Conservation (phyloP, 2,329 filamentous ascomycete species). For the Tolypocladium amazonense region DNA sequence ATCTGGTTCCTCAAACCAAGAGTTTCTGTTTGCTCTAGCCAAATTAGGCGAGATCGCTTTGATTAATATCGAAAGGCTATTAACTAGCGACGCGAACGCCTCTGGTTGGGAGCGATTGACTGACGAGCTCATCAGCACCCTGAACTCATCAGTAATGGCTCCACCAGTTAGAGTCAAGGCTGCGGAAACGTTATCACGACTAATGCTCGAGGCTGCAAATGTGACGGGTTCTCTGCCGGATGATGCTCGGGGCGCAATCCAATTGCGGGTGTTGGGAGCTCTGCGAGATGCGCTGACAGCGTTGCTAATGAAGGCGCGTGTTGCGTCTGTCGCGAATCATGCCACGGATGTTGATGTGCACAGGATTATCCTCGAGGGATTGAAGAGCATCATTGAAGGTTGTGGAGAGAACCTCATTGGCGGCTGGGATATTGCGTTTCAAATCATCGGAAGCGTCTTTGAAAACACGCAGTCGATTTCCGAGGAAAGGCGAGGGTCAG, state of each 20-base stretch:
- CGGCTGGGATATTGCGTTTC: constrained; percentile 80
- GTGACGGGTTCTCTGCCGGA: constrained; percentile 41
- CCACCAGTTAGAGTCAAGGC: constrained; percentile 47
- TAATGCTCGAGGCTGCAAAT: constrained; percentile 47
- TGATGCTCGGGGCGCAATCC: constrained; percentile 47
- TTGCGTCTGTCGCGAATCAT: constrained; percentile 45
- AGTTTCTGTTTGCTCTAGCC: constrained; percentile 57
- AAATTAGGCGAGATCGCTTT: constrained; percentile 64
- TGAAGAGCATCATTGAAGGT: constrained; percentile 76
- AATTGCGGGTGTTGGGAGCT: constrained; percentile 60
- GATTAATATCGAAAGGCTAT: constrained; percentile 66
- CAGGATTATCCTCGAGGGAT: constrained; percentile 64
- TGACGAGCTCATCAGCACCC: constrained; percentile 38
- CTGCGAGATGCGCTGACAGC: constrained; percentile 47
- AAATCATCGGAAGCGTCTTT: constrained; percentile 77
- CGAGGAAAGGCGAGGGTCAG: constrained; percentile 20
- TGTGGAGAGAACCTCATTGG: constrained; percentile 74
- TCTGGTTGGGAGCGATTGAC: constrained; percentile 69
- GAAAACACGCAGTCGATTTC: constrained; percentile 26
- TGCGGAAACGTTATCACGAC: constrained; percentile 51
- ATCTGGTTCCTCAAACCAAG: constrained; percentile 42
- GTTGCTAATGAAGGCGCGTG: constrained; percentile 42
- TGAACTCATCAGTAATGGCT: constrained; percentile 36
- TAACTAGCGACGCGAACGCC: constrained; percentile 51
- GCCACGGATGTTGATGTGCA: constrained; percentile 70